These are phyloP conservation scores for Artemisia princeps DNA, from an alignment of 140 eudicot genomes.

Conservation along the genomic window DNA sequence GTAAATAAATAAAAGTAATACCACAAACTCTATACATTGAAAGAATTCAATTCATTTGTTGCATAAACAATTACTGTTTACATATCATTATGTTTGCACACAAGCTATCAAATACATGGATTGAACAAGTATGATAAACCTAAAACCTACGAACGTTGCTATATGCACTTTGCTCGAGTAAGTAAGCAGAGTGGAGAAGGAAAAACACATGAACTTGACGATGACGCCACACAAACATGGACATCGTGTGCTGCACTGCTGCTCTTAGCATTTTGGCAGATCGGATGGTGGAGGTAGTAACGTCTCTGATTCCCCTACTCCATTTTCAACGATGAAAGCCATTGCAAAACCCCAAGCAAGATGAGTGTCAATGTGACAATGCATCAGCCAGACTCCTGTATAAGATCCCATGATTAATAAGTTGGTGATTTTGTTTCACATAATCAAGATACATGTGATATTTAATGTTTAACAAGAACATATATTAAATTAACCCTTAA, in stretches of 20 bases:
- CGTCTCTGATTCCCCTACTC: conserved; percentile 50
- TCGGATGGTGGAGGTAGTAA: conserved; percentile 74
- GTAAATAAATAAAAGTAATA: too few species aligned
- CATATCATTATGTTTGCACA: conserved; percentile 12
- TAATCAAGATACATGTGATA: conserved; percentile 5
- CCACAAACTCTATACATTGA: too few species aligned
- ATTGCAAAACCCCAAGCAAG: conserved; percentile 85
- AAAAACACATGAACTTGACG: conserved; percentile 10
- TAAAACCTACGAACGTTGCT: conserved; percentile 3
- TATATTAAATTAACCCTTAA: neutral
- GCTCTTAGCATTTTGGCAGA: conserved; percentile 64
- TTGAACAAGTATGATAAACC: conserved; percentile 12
- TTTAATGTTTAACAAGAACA: neutral
- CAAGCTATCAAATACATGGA: conserved; percentile 12
- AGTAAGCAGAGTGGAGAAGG: conserved; percentile 10
- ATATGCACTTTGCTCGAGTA: conserved; percentile 15
- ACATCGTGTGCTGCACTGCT: conserved; percentile 14
- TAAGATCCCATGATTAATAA: neutral
- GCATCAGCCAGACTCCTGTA: conserved; percentile 73
- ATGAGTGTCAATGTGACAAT: conserved; percentile 91
- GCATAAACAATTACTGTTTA: too few species aligned
- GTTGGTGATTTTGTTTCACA: neutral
- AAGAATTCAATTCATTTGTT: too few species aligned
- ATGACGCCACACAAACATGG: conserved; percentile 1
- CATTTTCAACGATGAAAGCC: conserved; percentile 72